Base-by-base conservation (phyloP, 306 rosid species). In the Begonia fuchsioides region DNA sequence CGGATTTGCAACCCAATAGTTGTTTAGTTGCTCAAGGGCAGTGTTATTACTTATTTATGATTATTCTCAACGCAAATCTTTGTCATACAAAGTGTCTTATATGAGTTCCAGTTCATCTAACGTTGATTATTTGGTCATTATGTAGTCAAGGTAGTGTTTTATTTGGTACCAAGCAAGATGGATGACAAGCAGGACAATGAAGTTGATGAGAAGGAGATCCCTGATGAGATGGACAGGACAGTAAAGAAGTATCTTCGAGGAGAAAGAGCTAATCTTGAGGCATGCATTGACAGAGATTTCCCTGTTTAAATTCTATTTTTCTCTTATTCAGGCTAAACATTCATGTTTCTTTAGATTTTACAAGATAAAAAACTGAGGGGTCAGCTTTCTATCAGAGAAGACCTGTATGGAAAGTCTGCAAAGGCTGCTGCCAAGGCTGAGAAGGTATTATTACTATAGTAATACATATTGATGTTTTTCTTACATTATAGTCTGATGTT, bases 361-460 rank as follows among this genome's bases (percentile, higher is more conserved):
- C 57, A 63, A 58, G 97, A 85, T 66, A 79, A 79, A 61, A 90
- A 84, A 51, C 65, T 90, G 53, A 84, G 63, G 73, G 75, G 87
- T 49, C 90, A 84, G 62, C 80, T 90, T 51, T 44, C 80, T 59
- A 59, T 44, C 26, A 68, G 73, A 52, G 97, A 90, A 62, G 55
- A 45, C 2, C 71, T 81, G 58, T 61, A 70, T 75, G 78, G 71
- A 13, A 66, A 73, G 61, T 71, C 87, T 15, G 97, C 95, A 9
- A 68, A 76, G 54, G 82, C 70, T 52, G 95, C 95, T 48, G 94
- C 94, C 39, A 69, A 72, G 64, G 71, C 71, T 0, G 97, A 90
- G 55, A 81, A 90, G 80, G 97, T 90, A 48, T 26, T 26, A 15
- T 0, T 20, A 49, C n/a, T 52, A 53, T 12, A 12, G 6, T 14